Evolutionary conservation across 1,284 basidiomycete species (phyloP).

Genomic region (Sanghuangporus sanghuang): DNA sequence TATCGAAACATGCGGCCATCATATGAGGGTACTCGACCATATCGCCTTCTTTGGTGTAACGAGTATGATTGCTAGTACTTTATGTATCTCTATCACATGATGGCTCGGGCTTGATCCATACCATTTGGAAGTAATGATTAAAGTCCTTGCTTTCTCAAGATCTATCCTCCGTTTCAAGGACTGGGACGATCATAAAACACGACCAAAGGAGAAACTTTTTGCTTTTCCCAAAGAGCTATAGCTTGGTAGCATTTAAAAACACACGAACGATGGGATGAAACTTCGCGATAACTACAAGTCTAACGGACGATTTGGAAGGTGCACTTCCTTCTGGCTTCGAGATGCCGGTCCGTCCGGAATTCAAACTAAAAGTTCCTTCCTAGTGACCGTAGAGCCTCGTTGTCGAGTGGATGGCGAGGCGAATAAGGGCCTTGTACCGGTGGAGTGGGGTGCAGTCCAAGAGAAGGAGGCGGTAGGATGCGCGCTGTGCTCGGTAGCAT

Average conservation of each 20-base stretch:
- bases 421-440: constrained; percentile 22
- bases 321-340: background rate
- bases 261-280: background rate
- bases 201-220: background rate
- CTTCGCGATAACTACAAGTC: background rate
- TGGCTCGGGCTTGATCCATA: background rate
- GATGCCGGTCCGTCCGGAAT: constrained; percentile 9
- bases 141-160: too few species aligned
- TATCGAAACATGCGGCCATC: constrained; percentile 10
- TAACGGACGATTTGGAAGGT: background rate
- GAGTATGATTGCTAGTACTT: background rate
- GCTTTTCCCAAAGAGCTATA: background rate
- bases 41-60: background rate
- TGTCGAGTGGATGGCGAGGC: constrained; percentile 31
- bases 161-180: background rate
- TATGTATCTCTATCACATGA: background rate
- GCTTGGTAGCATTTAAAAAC: background rate
- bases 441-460: constrained; percentile 9
- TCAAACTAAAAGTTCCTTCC: constrained; percentile 14
- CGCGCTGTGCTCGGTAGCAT: constrained; percentile 11
- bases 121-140: too few species aligned
- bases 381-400: constrained; percentile 28
- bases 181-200: background rate
- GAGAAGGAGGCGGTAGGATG: constrained; percentile 9
- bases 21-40: background rate